Evolutionary conservation across 2,329 filamentous ascomycete species (phyloP).

Genomic region (Sphaerostilbella broomeana): DNA sequence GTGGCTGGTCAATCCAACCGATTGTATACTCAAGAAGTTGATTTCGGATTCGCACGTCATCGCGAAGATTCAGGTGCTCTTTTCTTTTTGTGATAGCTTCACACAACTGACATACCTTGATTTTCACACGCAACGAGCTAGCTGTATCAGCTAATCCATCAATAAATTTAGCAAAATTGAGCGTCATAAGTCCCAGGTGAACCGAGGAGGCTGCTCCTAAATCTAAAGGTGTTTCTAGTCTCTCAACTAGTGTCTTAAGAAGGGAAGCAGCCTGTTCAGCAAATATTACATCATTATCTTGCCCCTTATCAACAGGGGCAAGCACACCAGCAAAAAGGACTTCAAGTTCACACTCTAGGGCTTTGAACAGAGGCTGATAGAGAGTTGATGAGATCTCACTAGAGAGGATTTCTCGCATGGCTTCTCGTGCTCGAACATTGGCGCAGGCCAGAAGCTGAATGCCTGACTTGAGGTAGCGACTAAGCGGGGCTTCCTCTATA

Average conservation of each 20-base stretch:
- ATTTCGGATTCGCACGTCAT: constrained; percentile 63
- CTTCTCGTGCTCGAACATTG: constrained; percentile 59
- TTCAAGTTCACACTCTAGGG: constrained; percentile 59
- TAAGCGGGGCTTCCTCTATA: constrained; percentile 54
- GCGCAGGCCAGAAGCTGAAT: constrained; percentile 59
- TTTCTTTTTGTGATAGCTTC: constrained; percentile 60
- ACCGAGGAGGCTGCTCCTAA: constrained; percentile 55
- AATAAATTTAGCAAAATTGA: constrained; percentile 62
- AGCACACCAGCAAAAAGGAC: constrained; percentile 53
- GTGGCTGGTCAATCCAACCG: constrained; percentile 59
- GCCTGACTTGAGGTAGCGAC: constrained; percentile 54
- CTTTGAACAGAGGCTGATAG: constrained; percentile 57
- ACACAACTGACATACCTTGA: constrained; percentile 61
- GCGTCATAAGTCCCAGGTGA: constrained; percentile 55
- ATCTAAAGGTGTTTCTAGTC: constrained; percentile 57
- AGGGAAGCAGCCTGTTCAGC: constrained; percentile 61
- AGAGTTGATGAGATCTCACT: constrained; percentile 57
- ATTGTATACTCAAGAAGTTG: constrained; percentile 63
- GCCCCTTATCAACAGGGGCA: constrained; percentile 44
- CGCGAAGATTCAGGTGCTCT: constrained; percentile 60
- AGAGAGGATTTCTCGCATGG: constrained; percentile 59
- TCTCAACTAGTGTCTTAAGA: constrained; percentile 56
- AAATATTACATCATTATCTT: constrained; percentile 58
- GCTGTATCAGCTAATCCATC: constrained; percentile 51
- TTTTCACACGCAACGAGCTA: constrained; percentile 56